phyloP scores from a whole-genome alignment of 257 asterid genomes.

The Solanum pennellii region DNA sequence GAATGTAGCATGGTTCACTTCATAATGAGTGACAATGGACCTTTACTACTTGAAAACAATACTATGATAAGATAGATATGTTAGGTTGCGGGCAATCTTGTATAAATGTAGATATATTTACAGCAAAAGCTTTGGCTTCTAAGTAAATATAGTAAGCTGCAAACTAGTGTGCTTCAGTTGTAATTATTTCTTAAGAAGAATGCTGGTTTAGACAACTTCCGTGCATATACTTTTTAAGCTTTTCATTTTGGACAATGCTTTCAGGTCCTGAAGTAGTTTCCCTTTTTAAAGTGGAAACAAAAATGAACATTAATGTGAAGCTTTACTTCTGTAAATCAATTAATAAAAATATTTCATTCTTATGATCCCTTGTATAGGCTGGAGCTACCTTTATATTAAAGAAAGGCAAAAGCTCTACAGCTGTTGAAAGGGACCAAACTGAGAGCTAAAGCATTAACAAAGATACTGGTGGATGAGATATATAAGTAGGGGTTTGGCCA shows the following conservation, averaged over 20 bases:
- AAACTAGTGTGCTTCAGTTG: neutral
- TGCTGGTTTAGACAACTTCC: neutral
- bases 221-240: neutral
- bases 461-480: neutral
- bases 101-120: neutral
- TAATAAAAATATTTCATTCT: neutral
- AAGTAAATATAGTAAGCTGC: neutral
- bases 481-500: neutral
- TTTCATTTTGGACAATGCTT: neutral
- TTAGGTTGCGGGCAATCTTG: neutral
- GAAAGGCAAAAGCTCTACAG: neutral
- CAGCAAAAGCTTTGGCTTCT: neutral
- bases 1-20: neutral
- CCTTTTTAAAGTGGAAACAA: neutral
- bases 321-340: neutral
- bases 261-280: neutral
- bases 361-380: neutral
- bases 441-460: neutral
- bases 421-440: neutral
- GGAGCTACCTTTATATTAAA: neutral
- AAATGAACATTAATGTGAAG: neutral
- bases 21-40: neutral
- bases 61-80: neutral
- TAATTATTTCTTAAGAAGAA: neutral
- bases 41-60: neutral